Conservation (phyloP, 2,329 filamentous ascomycete species). For the Metarhizium sp. region DNA sequence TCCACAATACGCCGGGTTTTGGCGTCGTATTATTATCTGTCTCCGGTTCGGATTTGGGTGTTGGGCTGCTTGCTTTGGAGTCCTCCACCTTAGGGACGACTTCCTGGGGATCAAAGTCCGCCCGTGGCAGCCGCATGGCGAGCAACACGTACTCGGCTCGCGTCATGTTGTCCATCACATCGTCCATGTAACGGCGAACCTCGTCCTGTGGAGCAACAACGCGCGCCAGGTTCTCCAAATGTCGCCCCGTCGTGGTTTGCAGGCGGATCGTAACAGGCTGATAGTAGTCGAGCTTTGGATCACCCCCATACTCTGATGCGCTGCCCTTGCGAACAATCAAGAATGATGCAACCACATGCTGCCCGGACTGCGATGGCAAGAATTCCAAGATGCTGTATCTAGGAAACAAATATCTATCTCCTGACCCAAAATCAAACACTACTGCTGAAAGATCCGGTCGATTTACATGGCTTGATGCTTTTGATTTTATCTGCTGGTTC, state of each 20-base stretch:
- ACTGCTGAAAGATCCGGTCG: conserved; percentile 57
- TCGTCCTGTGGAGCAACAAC: conserved; percentile 56
- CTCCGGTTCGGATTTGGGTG: conserved; percentile 19
- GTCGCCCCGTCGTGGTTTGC: conserved; percentile 41
- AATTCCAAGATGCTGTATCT: conserved; percentile 70
- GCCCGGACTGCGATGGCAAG: conserved; percentile 37
- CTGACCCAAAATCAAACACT: conserved; percentile 61
- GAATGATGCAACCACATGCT: conserved; percentile 64
- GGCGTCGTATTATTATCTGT: conserved; percentile 13
- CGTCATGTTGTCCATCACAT: conserved; percentile 60
- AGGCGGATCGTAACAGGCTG: conserved; percentile 62
- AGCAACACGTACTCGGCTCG: conserved; percentile 58
- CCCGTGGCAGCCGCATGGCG: conserved; percentile 54
- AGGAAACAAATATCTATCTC: conserved; percentile 71
- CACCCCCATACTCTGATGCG: conserved; percentile 53
- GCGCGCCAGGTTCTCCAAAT: conserved; percentile 50
- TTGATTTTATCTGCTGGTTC: conserved; percentile 49
- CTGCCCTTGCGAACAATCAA: conserved; percentile 66
- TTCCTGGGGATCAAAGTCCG: conserved; percentile 20
- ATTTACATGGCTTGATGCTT: conserved; percentile 42
- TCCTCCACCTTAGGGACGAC: conserved; percentile 17
- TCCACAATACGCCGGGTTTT: conserved; percentile 27
- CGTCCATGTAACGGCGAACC: conserved; percentile 58
- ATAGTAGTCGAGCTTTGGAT: conserved; percentile 60
- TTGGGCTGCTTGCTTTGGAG: conserved; percentile 19